phyloP scores from a whole-genome alignment of 345 rosid species.

The Murraya koenigii region DNA sequence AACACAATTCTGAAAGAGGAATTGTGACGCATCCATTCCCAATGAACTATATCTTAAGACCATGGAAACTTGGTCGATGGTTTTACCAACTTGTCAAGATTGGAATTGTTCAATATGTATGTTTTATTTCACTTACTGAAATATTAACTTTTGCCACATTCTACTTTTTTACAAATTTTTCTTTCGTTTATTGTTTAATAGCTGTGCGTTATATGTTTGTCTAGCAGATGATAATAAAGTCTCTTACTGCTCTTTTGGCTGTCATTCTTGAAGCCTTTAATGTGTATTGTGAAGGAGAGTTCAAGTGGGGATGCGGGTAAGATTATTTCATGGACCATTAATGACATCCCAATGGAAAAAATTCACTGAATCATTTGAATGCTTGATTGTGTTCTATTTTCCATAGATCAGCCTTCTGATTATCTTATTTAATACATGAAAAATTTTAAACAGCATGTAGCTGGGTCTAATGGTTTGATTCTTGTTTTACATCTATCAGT shows the following conservation, averaged over 20 bases:
- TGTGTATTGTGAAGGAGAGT: constrained; percentile 97
- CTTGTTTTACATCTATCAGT: neutral
- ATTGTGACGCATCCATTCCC: constrained; percentile 84
- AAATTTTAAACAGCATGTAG: neutral
- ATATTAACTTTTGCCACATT: constrained; percentile 6
- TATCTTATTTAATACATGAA: neutral
- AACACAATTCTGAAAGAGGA: constrained; percentile 55
- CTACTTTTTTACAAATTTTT: constrained; percentile 1
- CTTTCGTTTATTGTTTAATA: constrained; percentile 15
- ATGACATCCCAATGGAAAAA: neutral
- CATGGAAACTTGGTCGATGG: constrained; percentile 96
- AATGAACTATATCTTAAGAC: constrained; percentile 68
- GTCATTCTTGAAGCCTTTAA: constrained; percentile 87
- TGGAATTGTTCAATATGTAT: constrained; percentile 98
- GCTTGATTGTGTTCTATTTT: neutral
- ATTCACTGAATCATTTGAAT: neutral
- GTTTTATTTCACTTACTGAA: constrained; percentile 34
- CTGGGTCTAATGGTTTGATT: neutral
- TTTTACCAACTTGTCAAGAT: constrained; percentile 93
- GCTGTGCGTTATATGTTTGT: constrained; percentile 18
- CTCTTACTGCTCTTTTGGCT: constrained; percentile 74
- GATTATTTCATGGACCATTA: constrained; percentile 22
- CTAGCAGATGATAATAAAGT: constrained; percentile 91
- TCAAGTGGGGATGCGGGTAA: constrained; percentile 89
- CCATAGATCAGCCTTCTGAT: neutral